phyloP scores from a whole-genome alignment of 345 rosid genomes.

The Acer yangbiense region DNA sequence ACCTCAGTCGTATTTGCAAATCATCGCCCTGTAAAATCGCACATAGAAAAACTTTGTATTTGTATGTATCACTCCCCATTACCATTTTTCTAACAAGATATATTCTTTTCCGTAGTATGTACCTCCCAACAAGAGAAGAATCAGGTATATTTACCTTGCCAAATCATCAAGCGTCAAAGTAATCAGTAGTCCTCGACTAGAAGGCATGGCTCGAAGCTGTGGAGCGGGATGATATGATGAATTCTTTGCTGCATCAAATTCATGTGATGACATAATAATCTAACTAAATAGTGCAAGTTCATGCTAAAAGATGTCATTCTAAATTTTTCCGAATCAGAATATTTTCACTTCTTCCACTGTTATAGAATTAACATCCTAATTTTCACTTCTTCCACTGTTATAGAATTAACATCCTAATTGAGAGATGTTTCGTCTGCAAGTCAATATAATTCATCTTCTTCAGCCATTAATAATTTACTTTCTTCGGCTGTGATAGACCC shows the following conservation, averaged over 20 bases:
- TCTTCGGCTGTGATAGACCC: no score
- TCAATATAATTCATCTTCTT: no score
- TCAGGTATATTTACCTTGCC: conserved; percentile 12
- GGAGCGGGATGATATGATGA: background rate
- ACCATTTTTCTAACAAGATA: background rate
- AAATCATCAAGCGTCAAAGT: background rate
- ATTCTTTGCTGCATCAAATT: background rate
- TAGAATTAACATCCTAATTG: no score
- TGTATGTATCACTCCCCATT: background rate
- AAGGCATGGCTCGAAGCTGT: background rate
- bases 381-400: background rate
- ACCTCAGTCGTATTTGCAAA: background rate
- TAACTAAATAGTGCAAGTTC: background rate
- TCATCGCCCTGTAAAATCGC: background rate
- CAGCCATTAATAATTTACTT: no score
- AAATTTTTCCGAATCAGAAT: background rate
- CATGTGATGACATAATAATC: background rate
- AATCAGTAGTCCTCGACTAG: background rate
- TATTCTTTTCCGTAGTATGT: background rate
- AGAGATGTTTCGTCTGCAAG: no score
- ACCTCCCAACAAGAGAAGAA: background rate
- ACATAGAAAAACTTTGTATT: background rate
- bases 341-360: no score
- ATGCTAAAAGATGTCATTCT: background rate
- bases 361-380: no score